phyloP scores from a whole-genome alignment of 108 stramenopile genomes.

The Thalassiosira profunda region DNA sequence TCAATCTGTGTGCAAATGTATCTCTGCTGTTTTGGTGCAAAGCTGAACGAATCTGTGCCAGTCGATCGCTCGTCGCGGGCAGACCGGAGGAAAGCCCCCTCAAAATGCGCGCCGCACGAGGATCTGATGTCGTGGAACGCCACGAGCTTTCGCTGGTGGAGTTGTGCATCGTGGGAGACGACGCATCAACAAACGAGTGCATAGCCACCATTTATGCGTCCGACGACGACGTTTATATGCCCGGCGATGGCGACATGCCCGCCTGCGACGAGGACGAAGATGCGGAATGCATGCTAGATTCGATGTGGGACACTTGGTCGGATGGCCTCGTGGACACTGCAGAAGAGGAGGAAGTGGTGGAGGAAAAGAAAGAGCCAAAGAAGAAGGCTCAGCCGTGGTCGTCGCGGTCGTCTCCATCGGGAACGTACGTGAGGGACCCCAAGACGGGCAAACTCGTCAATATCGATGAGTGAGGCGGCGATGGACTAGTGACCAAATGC shows the following conservation, averaged over 20 bases:
- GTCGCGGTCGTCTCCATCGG: slow-evolving; percentile 73
- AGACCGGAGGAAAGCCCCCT: slow-evolving; percentile 52
- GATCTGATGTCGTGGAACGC: slow-evolving; percentile 61
- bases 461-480: slow-evolving; percentile 82
- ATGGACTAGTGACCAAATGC: too few relatives aligned
- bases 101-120: slow-evolving; percentile 48
- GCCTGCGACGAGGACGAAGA: slow-evolving; percentile 45
- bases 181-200: slow-evolving; percentile 28
- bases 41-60: slow-evolving; percentile 5
- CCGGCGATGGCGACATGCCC: slow-evolving; percentile 29
- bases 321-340: slow-evolving; percentile 53
- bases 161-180: slow-evolving; percentile 57
- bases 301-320: slow-evolving; percentile 60
- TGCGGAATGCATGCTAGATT: slow-evolving; percentile 58
- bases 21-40: neutral
- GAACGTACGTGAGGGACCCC: slow-evolving; percentile 84
- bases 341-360: slow-evolving; percentile 7
- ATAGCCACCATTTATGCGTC: slow-evolving; percentile 27
- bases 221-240: slow-evolving; percentile 15
- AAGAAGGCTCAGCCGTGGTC: slow-evolving; percentile 74
- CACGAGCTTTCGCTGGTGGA: slow-evolving; percentile 78
- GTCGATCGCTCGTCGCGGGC: slow-evolving; percentile 52
- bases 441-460: slow-evolving; percentile 78
- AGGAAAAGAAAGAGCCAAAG: slow-evolving; percentile 31
- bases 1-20: neutral